These are phyloP conservation scores for Bryoerythrophyllum caledonicum DNA, from an alignment of 225 moss, liverwort and hornwort genomes.

Conservation along the genomic window DNA sequence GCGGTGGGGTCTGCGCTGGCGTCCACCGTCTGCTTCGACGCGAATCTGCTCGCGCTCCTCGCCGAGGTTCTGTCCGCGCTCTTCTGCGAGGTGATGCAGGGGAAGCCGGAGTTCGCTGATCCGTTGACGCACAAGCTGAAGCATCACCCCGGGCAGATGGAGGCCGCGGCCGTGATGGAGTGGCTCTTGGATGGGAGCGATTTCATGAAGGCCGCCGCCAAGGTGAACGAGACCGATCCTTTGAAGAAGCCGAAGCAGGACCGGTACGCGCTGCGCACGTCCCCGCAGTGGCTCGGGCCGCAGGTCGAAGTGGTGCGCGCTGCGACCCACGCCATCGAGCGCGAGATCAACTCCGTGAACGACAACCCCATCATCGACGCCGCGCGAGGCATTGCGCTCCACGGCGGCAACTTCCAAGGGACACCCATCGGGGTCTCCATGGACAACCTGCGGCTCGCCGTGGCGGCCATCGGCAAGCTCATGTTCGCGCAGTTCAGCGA, in stretches of 20 bases:
- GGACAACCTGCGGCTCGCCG: slow-evolving; percentile 48
- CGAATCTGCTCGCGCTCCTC: slow-evolving; percentile 32
- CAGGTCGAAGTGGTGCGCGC: slow-evolving; percentile 25
- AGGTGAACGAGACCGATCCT: too few species aligned
- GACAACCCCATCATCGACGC: slow-evolving; percentile 64
- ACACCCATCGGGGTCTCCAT: slow-evolving; percentile 36
- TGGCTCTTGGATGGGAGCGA: too few species aligned
- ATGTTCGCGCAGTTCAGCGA: slow-evolving; percentile 60
- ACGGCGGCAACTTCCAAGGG: slow-evolving; percentile 59
- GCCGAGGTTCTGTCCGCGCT: slow-evolving; percentile 38
- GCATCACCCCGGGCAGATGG: too few species aligned
- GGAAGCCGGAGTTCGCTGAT: too few species aligned
- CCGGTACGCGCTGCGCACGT: too few species aligned
- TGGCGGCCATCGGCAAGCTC: slow-evolving; percentile 39
- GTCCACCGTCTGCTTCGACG: slow-evolving; percentile 43
- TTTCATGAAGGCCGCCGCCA: too few species aligned
- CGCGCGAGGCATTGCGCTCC: slow-evolving; percentile 49
- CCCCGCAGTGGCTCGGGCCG: too few species aligned
- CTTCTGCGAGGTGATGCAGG: slow-evolving; percentile 45
- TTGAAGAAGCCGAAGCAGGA: too few species aligned
- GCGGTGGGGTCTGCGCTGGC: slow-evolving; percentile 45
- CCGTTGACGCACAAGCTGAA: too few species aligned
- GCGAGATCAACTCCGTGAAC: slow-evolving; percentile 66
- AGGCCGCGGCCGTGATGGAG: too few species aligned
- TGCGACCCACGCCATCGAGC: slow-evolving; percentile 32